Conservation (phyloP, 140 eudicot genomes). For the Cichorium intybus region DNA sequence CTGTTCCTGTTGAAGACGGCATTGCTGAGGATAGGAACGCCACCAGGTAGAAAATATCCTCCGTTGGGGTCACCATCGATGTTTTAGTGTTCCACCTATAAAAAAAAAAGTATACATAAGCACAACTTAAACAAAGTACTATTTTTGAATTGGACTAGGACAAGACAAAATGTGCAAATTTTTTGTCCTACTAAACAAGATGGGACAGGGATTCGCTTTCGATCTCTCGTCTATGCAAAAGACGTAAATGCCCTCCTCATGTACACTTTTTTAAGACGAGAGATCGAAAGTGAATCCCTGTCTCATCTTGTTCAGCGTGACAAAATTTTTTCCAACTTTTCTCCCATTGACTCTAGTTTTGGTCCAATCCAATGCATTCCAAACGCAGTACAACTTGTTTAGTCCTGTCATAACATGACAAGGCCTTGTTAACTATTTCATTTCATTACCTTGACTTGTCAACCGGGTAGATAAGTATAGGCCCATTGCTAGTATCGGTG, state of each 20-base stretch:
- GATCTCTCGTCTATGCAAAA: not conserved
- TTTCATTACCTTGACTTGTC: conserved; percentile 79
- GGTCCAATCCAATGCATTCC: not conserved
- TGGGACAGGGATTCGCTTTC: not conserved
- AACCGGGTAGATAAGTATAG: conserved; percentile 89
- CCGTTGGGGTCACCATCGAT: conserved; percentile 84
- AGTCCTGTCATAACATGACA: not conserved
- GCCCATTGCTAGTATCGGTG: conserved; percentile 86
- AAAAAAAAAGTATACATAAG: conserved; percentile 7
- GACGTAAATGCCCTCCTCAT: not conserved
- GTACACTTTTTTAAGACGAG: no score
- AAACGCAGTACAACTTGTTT: not conserved
- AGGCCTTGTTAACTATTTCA: no score
- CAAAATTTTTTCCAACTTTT: not conserved
- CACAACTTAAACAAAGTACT: not conserved
- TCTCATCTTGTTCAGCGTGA: not conserved
- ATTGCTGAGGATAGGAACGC: conserved; percentile 81
- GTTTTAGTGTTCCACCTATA: conserved; percentile 75
- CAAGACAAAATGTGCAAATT: no score
- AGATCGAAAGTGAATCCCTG: not conserved
- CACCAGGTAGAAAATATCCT: conserved; percentile 72
- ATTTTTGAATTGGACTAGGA: no score
- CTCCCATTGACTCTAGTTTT: not conserved
- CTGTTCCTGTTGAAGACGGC: conserved; percentile 71
- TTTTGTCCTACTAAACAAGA: not conserved